Conservation (phyloP, 106 monocot species). For the Platanthera guangdongensis region DNA sequence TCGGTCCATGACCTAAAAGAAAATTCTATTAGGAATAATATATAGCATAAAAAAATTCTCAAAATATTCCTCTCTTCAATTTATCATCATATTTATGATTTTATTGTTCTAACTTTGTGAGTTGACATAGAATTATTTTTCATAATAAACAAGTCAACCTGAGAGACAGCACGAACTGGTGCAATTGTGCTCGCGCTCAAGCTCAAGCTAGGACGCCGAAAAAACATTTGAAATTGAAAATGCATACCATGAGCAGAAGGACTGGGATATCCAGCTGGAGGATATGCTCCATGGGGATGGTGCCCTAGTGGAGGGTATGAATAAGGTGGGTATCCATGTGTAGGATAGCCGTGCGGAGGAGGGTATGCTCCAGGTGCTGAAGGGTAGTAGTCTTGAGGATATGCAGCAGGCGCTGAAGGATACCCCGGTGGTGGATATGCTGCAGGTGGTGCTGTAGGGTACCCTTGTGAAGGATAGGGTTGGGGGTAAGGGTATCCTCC, state of each 20-base stretch:
- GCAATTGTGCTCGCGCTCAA: too few species aligned
- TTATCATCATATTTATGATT: too few species aligned
- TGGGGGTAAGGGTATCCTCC: constrained; percentile 17
- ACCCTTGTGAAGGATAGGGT: constrained; percentile 30
- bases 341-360: constrained; percentile 28
- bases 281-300: constrained; percentile 23
- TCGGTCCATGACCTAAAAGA: constrained; percentile 44
- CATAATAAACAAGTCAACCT: too few species aligned
- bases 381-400: constrained; percentile 16
- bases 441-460: constrained; percentile 14
- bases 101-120: too few species aligned
- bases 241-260: constrained; percentile 28
- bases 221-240: constrained; percentile 7
- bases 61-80: too few species aligned
- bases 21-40: neutral
- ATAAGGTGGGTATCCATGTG: constrained; percentile 27
- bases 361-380: constrained; percentile 24
- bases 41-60: too few species aligned
- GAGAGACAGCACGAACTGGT: too few species aligned
- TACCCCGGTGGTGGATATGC: constrained; percentile 35
- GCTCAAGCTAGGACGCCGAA: neutral
- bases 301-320: constrained; percentile 24
- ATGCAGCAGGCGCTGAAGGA: constrained; percentile 12
- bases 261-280: constrained; percentile 12
- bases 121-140: too few species aligned